phyloP scores from a whole-genome alignment of 306 rosid genomes.

The Oemleria cerasiformis region DNA sequence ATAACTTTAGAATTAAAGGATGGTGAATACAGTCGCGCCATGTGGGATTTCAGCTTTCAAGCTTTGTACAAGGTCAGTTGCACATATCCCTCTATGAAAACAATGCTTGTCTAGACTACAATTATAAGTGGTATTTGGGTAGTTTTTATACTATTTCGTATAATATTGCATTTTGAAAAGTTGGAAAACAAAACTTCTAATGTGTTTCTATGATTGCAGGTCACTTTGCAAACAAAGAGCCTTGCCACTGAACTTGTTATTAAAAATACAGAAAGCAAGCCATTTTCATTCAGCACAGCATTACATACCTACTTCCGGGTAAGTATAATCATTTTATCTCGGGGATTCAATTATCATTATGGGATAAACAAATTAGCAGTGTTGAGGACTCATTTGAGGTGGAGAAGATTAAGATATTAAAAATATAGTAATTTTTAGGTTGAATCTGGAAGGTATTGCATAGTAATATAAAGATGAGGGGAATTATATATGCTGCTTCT shows the following conservation, averaged over 20 bases:
- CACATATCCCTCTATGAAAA: slow-evolving; percentile 15
- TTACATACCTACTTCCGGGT: slow-evolving; percentile 84
- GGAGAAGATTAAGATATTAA: background rate
- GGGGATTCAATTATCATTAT: slow-evolving; percentile 3
- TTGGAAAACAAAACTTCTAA: background rate
- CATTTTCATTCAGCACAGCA: slow-evolving; percentile 83
- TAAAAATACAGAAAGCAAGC: slow-evolving; percentile 71
- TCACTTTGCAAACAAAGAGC: slow-evolving; percentile 55
- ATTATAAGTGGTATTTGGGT: background rate
- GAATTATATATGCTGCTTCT: background rate
- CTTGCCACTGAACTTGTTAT: slow-evolving; percentile 72
- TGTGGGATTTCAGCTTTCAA: slow-evolving; percentile 94
- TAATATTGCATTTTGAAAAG: slow-evolving; percentile 6
- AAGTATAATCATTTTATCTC: slow-evolving; percentile 37
- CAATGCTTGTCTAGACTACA: slow-evolving; percentile 18
- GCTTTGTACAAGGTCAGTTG: slow-evolving; percentile 77
- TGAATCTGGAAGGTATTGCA: background rate
- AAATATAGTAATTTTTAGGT: too few relatives aligned
- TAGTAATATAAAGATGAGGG: background rate
- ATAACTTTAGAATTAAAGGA: slow-evolving; percentile 82
- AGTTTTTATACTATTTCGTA: background rate
- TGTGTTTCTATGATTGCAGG: slow-evolving; percentile 44
- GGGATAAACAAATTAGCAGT: slow-evolving; percentile 12
- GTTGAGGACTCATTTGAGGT: background rate
- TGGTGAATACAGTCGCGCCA: slow-evolving; percentile 67